Conservation (phyloP, 495 filamentous ascomycete genomes). For the Penicillium canariense region DNA sequence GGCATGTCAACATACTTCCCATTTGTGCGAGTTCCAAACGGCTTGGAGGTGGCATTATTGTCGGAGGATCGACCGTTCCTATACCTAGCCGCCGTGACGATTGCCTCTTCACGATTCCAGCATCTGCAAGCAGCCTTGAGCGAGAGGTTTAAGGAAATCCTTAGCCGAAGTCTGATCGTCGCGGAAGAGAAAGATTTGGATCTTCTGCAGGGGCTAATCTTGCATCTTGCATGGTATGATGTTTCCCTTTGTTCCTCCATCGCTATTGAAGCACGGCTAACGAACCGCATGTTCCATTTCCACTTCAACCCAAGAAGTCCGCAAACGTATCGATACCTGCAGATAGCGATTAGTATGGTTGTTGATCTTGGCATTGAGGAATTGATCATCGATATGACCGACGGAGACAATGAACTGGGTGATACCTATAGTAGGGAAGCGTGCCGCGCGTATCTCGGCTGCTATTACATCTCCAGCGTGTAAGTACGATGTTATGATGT, state of each 20-base stretch:
- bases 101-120: neutral
- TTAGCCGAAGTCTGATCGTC: constrained; percentile 13
- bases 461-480: neutral
- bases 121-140: neutral
- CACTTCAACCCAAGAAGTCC: constrained; percentile 10
- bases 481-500: neutral
- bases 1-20: neutral
- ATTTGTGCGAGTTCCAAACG: neutral
- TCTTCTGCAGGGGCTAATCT: constrained; percentile 25
- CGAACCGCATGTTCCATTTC: constrained; percentile 5
- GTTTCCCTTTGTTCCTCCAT: neutral
- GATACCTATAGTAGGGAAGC: neutral
- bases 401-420: neutral
- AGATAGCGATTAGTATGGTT: constrained; percentile 22
- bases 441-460: neutral
- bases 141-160: neutral
- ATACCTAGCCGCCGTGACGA: neutral
- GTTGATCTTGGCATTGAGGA: constrained; percentile 12
- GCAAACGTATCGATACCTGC: constrained; percentile 18
- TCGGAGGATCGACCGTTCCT: neutral
- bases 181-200: constrained; percentile 24
- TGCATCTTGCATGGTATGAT: constrained; percentile 26
- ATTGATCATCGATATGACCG: neutral
- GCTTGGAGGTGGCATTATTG: neutral
- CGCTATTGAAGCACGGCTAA: neutral